Evolutionary conservation across 164 flowering plant genomes (phyloP).

Genomic region (Malania oleifera): DNA sequence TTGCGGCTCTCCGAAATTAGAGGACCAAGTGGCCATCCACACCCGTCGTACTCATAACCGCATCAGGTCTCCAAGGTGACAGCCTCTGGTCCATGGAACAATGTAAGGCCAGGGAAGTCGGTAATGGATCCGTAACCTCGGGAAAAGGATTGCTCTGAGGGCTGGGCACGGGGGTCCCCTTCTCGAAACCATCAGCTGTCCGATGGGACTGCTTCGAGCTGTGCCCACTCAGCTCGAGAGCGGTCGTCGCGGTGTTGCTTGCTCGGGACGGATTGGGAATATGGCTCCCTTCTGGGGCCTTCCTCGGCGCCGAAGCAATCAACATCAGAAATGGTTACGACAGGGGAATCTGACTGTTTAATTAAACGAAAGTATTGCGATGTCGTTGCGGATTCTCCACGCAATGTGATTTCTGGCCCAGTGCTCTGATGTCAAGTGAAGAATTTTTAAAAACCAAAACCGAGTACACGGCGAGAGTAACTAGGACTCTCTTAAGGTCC

Average conservation of each 20-base stretch:
- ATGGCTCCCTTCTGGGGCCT: conserved; percentile 21
- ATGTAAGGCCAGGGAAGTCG: conserved; percentile 30
- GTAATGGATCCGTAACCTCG: conserved; percentile 27
- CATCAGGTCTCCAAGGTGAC: conserved; percentile 17
- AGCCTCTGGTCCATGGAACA: conserved; percentile 22
- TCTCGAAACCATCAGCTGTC: conserved; percentile 22
- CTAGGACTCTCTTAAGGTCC: conserved; percentile 33
- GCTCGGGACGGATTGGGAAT: conserved; percentile 22
- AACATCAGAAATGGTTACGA: conserved; percentile 27
- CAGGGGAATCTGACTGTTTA: conserved; percentile 33
- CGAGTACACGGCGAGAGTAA: conserved; percentile 28
- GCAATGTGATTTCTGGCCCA: conserved; percentile 29
- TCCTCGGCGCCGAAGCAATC: conserved; percentile 20
- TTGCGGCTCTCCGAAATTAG: conserved; percentile 18
- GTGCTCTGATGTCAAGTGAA: conserved; percentile 41
- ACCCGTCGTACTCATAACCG: conserved; percentile 16
- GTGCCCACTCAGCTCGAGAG: conserved; percentile 16
- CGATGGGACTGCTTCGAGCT: conserved; percentile 26
- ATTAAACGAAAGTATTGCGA: conserved; percentile 40
- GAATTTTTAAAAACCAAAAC: conserved; percentile 38
- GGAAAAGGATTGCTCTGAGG: conserved; percentile 36
- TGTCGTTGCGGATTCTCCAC: conserved; percentile 33
- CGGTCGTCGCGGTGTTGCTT: conserved; percentile 23
- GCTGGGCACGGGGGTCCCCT: conserved; percentile 18
- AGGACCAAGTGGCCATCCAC: conserved; percentile 21